Percentiles rank a stretch among this genome's conserved stretches.
Evolutionary conservation across 2,329 filamentous ascomycete species (phyloP).

Genomic region (Diaporthe citri): DNA sequence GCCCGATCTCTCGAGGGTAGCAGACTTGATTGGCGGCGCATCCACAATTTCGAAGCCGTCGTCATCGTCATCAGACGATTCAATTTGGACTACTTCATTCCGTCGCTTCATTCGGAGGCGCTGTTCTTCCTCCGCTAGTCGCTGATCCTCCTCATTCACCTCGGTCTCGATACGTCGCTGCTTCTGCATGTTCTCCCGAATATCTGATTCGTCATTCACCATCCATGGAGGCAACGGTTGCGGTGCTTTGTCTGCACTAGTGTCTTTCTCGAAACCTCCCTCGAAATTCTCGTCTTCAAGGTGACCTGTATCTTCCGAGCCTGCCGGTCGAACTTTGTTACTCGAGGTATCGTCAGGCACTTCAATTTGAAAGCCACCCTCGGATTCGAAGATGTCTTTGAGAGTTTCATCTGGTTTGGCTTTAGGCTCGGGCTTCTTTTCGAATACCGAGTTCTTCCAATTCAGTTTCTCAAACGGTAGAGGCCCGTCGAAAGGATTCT

Average conservation of each 20-base stretch:
- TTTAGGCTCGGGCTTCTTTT: constrained; percentile 52
- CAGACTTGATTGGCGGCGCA: constrained; percentile 46
- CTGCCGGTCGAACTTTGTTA: constrained; percentile 41
- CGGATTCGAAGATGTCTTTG: constrained; percentile 44
- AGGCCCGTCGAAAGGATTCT: constrained; percentile 79
- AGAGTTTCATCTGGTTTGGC: constrained; percentile 39
- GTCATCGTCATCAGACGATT: constrained; percentile 70
- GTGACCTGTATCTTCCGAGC: constrained; percentile 41
- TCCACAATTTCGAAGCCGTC: constrained; percentile 71
- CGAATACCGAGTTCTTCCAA: constrained; percentile 72
- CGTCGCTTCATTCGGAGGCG: constrained; percentile 57
- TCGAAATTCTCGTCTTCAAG: constrained; percentile 56
- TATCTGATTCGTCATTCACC: constrained; percentile 71
- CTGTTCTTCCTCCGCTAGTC: constrained; percentile 68
- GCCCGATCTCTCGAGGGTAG: background rate
- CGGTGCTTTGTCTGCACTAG: constrained; percentile 56
- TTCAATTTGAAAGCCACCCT: constrained; percentile 53
- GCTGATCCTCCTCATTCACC: constrained; percentile 74
- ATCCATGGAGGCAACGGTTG: constrained; percentile 84
- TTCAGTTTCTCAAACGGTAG: constrained; percentile 92
- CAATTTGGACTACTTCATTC: constrained; percentile 70
- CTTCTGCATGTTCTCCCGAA: constrained; percentile 72
- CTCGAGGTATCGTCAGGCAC: constrained; percentile 39
- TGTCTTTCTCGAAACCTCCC: constrained; percentile 74
- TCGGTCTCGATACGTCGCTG: constrained; percentile 68